phyloP scores from a whole-genome alignment of 176 grass and related monocot species.

The Cenchrus fungigraminus region DNA sequence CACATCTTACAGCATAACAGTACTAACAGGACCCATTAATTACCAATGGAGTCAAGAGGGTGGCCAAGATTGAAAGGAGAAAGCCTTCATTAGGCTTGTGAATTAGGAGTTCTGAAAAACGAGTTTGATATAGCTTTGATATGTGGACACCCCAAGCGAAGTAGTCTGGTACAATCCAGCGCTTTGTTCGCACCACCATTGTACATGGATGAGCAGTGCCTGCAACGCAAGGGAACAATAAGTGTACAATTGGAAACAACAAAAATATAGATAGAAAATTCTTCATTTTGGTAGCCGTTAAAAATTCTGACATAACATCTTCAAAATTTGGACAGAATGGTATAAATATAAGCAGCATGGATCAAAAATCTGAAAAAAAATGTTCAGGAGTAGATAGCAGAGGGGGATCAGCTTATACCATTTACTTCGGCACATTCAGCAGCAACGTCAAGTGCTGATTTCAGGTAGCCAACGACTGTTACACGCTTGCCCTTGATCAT shows the following conservation, averaged over 20 bases:
- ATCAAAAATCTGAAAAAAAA: no score
- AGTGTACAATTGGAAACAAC: no score
- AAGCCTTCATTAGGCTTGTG: slow-evolving; percentile 57
- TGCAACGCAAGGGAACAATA: not conserved
- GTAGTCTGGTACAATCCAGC: slow-evolving; percentile 46
- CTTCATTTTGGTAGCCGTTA: not conserved
- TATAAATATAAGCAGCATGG: no score
- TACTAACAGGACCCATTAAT: not conserved
- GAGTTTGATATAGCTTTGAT: slow-evolving; percentile 22
- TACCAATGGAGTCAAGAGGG: slow-evolving; percentile 47
- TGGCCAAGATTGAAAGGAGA: slow-evolving; percentile 10
- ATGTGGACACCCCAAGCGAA: slow-evolving; percentile 39
- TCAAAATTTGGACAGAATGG: no score
- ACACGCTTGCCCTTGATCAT: slow-evolving; percentile 55
- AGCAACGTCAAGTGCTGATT: slow-evolving; percentile 61
- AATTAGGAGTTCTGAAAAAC: slow-evolving; percentile 42
- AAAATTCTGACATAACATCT: no score
- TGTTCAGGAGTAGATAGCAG: no score
- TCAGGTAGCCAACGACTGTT: slow-evolving; percentile 52
- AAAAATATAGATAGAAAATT: not conserved
- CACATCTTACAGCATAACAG: no score
- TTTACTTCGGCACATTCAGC: slow-evolving; percentile 56
- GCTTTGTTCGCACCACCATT: slow-evolving; percentile 47
- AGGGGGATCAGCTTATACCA: slow-evolving; percentile 12
- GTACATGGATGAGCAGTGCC: slow-evolving; percentile 50